Evolutionary conservation across 177 flowering plant species (phyloP), one percentile per base, ranked within the genome.

Genomic region (Vitis hybrid): DNA sequence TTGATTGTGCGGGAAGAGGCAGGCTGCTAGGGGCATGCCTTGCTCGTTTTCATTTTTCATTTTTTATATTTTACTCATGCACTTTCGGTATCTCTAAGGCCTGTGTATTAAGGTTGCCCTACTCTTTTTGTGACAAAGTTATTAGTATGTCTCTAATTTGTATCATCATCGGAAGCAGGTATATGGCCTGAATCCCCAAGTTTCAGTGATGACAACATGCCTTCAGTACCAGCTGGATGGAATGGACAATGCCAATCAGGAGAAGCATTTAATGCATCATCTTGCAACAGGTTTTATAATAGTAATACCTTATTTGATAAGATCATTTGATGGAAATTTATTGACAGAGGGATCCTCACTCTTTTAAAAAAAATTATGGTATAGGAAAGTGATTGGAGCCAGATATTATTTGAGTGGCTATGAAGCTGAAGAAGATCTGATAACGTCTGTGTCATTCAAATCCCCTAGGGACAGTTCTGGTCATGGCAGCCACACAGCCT

Each of bases 121-220:
- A 40, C 46, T 0, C 46, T 40, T 40, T 6, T 40, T 40, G 1
- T 5, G 46, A 40, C 46, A 40, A 40, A 40, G 46, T 40, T 40
- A 40, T 40, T 40, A 40, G 46, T 6, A 11, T 66, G n/a, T 54
- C 6, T 52, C 27, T 60, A 6, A 14, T 15, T 56, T 67, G 14
- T 14, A 32, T 55, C 30, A 11, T 15, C 15, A 16, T 49, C 59
- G 52, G 18, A 71, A 49, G 56, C 85, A 91, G 97, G 97, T 79
- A 84, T 91, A 72, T 91, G 97, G 97, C 97, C 94, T n/a, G 97
- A 91, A 68, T 84, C 94, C 52, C 86, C 89, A 48, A 88, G 97
- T 76, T 91, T 91, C 72, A 82, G 74, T 75, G 97, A 91, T 62
- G 75, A 21, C 3, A 73, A 63, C 69, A 86, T 91, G 97, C 92